Evolutionary conservation across 108 stramenopile species (phyloP).

Genomic region (Cyclotella choctawhatcheeana): DNA sequence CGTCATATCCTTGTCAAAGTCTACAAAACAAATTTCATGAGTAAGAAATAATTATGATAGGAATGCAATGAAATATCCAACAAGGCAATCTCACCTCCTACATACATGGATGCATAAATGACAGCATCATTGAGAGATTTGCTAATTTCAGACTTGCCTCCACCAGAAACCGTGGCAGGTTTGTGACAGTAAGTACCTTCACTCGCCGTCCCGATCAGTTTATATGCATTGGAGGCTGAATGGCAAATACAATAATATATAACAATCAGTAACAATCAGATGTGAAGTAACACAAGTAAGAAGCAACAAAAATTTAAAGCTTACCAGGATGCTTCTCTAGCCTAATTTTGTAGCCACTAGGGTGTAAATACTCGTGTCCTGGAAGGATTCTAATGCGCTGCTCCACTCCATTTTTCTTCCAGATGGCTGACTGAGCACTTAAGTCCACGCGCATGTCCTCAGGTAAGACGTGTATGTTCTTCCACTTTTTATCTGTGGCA

Average conservation of each 20-base stretch:
- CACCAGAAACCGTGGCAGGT: constrained; percentile 64
- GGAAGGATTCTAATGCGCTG: constrained; percentile 54
- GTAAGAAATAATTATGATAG: not conserved
- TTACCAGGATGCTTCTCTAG: constrained; percentile 55
- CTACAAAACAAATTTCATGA: not conserved
- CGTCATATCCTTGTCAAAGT: constrained; percentile 60
- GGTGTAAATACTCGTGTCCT: constrained; percentile 57
- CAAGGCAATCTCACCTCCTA: constrained; percentile 22
- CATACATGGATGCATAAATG: constrained; percentile 59
- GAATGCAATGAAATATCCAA: not conserved
- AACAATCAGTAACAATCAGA: constrained; percentile 58
- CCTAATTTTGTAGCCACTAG: constrained; percentile 57
- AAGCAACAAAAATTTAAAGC: too few relatives aligned
- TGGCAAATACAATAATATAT: too few relatives aligned
- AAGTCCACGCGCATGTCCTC: constrained; percentile 57
- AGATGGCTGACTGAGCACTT: constrained; percentile 50
- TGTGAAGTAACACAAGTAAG: constrained; percentile 49
- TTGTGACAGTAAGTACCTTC: constrained; percentile 70
- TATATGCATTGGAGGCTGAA: too few relatives aligned
- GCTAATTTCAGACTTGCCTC: constrained; percentile 60
- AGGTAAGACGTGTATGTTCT: constrained; percentile 59
- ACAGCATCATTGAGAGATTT: constrained; percentile 63
- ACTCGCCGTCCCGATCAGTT: too few relatives aligned
- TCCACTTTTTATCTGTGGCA: constrained; percentile 61
- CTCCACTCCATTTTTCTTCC: constrained; percentile 43